Conservation (phyloP, 306 rosid genomes). For the Senna siamea region DNA sequence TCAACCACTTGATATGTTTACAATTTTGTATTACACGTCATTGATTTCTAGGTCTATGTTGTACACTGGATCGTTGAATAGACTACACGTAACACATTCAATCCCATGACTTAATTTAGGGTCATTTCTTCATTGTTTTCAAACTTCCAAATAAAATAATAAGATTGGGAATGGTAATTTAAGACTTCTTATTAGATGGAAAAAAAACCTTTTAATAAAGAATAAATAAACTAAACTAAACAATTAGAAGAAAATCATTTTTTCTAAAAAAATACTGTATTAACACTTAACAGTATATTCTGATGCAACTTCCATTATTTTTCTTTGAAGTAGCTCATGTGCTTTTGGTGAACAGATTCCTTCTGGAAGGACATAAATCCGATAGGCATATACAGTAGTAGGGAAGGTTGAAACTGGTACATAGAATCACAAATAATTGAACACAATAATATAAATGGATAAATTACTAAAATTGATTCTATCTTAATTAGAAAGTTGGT, state of each 20-base stretch:
- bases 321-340: background rate
- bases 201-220: background rate
- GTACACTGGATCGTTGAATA: no score
- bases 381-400: no score
- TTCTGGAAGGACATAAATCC: no score
- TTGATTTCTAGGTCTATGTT: background rate
- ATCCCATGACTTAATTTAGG: no score
- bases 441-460: background rate
- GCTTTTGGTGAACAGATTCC: background rate
- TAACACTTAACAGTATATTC: no score
- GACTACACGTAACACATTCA: no score
- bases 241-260: no score
- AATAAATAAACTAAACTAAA: no score
- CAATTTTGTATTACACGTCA: background rate
- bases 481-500: background rate
- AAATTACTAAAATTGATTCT: background rate
- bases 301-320: no score
- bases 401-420: background rate
- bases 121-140: background rate
- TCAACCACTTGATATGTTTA: background rate
- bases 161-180: background rate
- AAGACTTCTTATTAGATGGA: background rate
- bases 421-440: background rate
- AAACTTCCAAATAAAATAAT: background rate
- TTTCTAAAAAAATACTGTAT: no score